A percentile compares a stretch with the other conserved stretches of the same genome.
Evolutionary conservation across 2,329 filamentous ascomycete species (phyloP).

Genomic region (Ophiostoma novo-ulmi): DNA sequence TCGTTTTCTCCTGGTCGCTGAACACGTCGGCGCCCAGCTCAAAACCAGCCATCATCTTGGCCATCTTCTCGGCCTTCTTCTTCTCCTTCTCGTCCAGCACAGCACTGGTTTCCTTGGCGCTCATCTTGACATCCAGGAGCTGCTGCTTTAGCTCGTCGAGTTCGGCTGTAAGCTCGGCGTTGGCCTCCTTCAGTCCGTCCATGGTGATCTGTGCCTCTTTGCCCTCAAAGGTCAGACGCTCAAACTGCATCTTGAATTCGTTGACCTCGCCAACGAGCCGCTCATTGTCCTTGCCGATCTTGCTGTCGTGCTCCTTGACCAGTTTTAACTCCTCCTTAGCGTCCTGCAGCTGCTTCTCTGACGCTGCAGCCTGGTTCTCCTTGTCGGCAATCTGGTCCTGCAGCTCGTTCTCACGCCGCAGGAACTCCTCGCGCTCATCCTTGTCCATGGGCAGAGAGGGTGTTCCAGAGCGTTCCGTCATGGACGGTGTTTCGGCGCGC

Average conservation of each 20-base stretch:
- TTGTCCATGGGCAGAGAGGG: conserved; percentile 86
- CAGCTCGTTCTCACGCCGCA: conserved; percentile 90
- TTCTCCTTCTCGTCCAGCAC: conserved; percentile 95
- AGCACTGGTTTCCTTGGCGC: conserved; percentile 84
- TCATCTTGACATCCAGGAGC: conserved; percentile 92
- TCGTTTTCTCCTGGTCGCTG: conserved; percentile 82
- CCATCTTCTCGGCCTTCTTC: conserved; percentile 99
- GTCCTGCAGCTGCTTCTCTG: conserved; percentile 75
- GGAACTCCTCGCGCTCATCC: conserved; percentile 93
- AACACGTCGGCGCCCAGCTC: conserved; percentile 90
- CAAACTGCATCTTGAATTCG: conserved; percentile 92
- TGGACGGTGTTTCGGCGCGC: conserved; percentile 56
- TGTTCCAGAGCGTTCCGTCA: conserved; percentile 74
- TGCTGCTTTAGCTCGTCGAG: conserved; percentile 95
- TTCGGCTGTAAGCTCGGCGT: conserved; percentile 83
- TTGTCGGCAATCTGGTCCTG: conserved; percentile 95
- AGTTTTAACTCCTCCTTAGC: conserved; percentile 79
- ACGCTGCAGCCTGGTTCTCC: conserved; percentile 71
- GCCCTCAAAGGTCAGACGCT: conserved; percentile 90
- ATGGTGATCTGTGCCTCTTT: conserved; percentile 97
- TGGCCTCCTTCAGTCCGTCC: conserved; percentile 94
- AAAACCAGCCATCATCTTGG: conserved; percentile 99
- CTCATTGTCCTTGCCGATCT: conserved; percentile 85
- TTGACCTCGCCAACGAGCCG: conserved; percentile 79
- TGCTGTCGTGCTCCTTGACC: conserved; percentile 79